Conservation (phyloP, 2,329 filamentous ascomycete species). For the Monosporascus sp. region DNA sequence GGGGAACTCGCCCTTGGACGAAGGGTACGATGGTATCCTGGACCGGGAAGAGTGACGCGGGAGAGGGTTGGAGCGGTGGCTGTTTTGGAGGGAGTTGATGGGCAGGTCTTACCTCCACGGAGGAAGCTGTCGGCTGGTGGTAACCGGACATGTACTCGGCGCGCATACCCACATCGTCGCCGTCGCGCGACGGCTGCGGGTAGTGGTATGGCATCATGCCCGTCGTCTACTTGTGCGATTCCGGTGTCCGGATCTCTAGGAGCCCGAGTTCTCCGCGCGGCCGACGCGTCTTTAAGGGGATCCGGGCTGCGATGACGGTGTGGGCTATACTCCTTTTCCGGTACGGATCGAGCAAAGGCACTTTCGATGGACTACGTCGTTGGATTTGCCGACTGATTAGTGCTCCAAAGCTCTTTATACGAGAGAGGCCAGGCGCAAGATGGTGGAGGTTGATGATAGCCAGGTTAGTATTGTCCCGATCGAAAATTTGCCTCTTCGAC, state of each 20-base stretch:
- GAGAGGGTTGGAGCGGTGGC: conserved; percentile 23
- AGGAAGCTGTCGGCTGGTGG: conserved; percentile 20
- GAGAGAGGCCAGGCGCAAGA: background rate
- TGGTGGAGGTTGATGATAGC: background rate
- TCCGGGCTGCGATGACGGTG: background rate
- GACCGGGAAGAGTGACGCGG: conserved; percentile 20
- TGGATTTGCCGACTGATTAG: background rate
- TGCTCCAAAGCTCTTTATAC: background rate
- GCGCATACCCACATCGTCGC: conserved; percentile 37
- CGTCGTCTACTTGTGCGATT: conserved; percentile 30
- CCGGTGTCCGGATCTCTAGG: conserved; percentile 21
- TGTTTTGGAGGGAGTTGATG: conserved; percentile 19
- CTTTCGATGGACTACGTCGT: background rate
- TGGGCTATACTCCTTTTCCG: background rate
- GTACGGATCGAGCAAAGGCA: background rate
- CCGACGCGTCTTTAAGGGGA: conserved; percentile 18
- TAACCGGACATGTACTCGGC: conserved; percentile 30
- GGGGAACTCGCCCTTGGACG: conserved; percentile 32
- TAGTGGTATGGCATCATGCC: conserved; percentile 47
- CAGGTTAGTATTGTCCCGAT: background rate
- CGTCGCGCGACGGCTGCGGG: conserved; percentile 36
- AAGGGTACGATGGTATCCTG: conserved; percentile 28
- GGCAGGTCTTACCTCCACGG: conserved; percentile 26
- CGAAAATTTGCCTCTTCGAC: background rate
- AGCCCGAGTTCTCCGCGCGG: conserved; percentile 25